Percentiles rank a stretch among this genome's conserved stretches.
These are phyloP conservation scores for Cudoniella acicularis DNA, from an alignment of 495 filamentous ascomycete species.

Conservation along the genomic window DNA sequence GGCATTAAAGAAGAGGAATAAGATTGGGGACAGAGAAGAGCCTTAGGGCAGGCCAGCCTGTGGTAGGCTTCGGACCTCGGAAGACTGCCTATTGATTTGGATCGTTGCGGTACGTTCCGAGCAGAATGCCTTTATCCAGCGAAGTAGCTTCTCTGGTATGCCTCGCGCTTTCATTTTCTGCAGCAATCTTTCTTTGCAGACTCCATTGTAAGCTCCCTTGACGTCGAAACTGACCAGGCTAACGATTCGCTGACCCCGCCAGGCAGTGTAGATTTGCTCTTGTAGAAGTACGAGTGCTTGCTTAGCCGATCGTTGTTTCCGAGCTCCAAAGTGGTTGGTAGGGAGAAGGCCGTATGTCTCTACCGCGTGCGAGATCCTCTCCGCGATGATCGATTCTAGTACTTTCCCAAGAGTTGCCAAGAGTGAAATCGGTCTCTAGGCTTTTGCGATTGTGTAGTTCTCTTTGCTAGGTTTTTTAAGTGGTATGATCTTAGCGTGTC, in stretches of 20 bases:
- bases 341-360: constrained; percentile 21
- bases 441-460: constrained; percentile 14
- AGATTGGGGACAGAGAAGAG: constrained; percentile 25
- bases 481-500: constrained; percentile 24
- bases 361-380: constrained; percentile 17
- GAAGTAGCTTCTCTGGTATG: constrained; percentile 28
- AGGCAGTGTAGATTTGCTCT: constrained; percentile 31
- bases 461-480: constrained; percentile 13
- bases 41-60: constrained; percentile 21
- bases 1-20: constrained; percentile 32
- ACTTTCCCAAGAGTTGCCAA: constrained; percentile 18
- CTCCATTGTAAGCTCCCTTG: constrained; percentile 40
- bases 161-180: constrained; percentile 31
- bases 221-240: constrained; percentile 40
- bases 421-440: constrained; percentile 19
- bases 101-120: neutral
- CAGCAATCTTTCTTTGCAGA: constrained; percentile 32
- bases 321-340: constrained; percentile 25
- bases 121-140: constrained; percentile 33
- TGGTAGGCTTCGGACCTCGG: constrained; percentile 8
- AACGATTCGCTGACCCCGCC: constrained; percentile 12
- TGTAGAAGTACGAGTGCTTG: constrained; percentile 25
- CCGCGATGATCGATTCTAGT: constrained; percentile 12
- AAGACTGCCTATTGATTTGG: neutral
- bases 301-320: constrained; percentile 23